Conservation (phyloP, 768 basidiomycete genomes). For the Podaxis sp. region DNA sequence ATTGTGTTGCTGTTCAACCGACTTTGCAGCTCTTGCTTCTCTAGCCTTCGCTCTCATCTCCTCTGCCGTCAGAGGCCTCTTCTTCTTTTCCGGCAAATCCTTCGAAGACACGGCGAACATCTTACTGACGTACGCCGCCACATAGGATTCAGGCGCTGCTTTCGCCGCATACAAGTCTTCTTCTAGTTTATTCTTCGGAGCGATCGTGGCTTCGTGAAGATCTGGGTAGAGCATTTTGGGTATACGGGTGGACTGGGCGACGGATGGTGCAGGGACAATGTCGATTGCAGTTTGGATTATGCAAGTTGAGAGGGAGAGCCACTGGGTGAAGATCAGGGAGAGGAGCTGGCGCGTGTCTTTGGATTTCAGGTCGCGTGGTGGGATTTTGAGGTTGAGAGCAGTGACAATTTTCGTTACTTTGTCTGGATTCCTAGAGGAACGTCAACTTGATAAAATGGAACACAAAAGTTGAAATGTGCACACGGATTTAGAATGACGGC, state of each 20-base stretch:
- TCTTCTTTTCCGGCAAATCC: constrained; percentile 87
- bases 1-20: constrained; percentile 19
- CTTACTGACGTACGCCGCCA: constrained; percentile 93
- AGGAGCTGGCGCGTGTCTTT: constrained; percentile 88
- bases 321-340: constrained; percentile 87
- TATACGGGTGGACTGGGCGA: constrained; percentile 79
- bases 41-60: constrained; percentile 73
- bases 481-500: constrained; percentile 87
- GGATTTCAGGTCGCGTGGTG: constrained; percentile 85
- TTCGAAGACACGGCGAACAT: constrained; percentile 91
- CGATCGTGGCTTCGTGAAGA: constrained; percentile 52
- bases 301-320: constrained; percentile 92
- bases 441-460: constrained; percentile 15
- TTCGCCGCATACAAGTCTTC: constrained; percentile 76
- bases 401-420: constrained; percentile 87
- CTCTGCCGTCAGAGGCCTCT: constrained; percentile 73
- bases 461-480: constrained; percentile 33
- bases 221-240: constrained; percentile 93
- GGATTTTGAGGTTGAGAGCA: constrained; percentile 78
- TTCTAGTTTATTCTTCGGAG: constrained; percentile 82
- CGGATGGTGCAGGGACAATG: constrained; percentile 84
- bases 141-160: constrained; percentile 50
- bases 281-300: constrained; percentile 92
- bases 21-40: constrained; percentile 44
- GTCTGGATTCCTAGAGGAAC: constrained; percentile 70